Conservation (phyloP, 1,284 basidiomycete genomes). For the Amylostereum areolatum region DNA sequence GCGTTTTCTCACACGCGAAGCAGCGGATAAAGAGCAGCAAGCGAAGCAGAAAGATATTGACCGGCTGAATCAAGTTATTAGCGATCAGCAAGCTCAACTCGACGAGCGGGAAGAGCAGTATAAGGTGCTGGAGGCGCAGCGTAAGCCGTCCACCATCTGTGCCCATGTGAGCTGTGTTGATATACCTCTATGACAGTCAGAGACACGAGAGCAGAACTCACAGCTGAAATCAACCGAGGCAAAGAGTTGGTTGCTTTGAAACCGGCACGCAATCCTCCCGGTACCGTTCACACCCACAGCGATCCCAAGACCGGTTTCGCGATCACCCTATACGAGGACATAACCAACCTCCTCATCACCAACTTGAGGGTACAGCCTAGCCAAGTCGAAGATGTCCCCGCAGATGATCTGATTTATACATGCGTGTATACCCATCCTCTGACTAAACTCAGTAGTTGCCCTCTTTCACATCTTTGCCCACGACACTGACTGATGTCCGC, state of each 20-base stretch:
- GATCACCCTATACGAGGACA: constrained; percentile 33
- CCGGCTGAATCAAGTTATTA: constrained; percentile 36
- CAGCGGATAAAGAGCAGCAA: constrained; percentile 62
- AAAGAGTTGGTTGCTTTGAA: background rate
- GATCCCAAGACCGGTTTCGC: constrained; percentile 45
- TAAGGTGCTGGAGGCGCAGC: constrained; percentile 34
- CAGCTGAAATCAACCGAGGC: background rate
- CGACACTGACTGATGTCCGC: too few relatives aligned
- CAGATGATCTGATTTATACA: constrained; percentile 23
- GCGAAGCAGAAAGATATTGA: constrained; percentile 42
- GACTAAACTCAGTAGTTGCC: background rate
- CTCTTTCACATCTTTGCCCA: background rate
- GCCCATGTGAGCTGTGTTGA: background rate
- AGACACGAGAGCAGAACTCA: background rate
- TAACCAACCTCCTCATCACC: constrained; percentile 32
- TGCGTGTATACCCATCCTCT: constrained; percentile 26
- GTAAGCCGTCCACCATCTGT: constrained; percentile 26
- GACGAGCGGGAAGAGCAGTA: constrained; percentile 43
- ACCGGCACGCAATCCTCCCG: constrained; percentile 14
- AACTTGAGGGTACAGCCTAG: constrained; percentile 23
- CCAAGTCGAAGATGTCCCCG: constrained; percentile 13
- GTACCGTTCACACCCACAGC: constrained; percentile 25
- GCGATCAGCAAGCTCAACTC: constrained; percentile 37
- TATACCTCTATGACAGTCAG: background rate
- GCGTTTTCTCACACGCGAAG: constrained; percentile 66